Evolutionary conservation across 495 filamentous ascomycete genomes (phyloP).

Genomic region (Bacidia gigantensis): DNA sequence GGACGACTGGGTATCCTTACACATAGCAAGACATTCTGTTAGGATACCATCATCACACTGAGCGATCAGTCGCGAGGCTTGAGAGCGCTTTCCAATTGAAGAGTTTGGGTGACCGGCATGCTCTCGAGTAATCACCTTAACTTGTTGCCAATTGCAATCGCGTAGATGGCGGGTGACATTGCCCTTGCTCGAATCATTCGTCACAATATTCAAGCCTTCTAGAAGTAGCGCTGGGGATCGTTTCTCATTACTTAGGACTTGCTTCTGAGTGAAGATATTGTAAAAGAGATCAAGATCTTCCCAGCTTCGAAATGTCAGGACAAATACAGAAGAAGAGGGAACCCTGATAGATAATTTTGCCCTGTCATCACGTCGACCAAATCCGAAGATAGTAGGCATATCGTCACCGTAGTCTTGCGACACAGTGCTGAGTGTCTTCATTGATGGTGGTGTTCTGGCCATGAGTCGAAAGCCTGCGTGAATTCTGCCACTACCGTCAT

Average conservation of each 20-base stretch:
- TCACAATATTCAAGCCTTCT: not conserved
- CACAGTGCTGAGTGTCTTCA: slow-evolving; percentile 59
- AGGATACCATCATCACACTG: slow-evolving; percentile 54
- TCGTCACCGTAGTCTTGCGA: slow-evolving; percentile 47
- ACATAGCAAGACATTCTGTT: slow-evolving; percentile 53
- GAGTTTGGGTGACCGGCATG: not conserved
- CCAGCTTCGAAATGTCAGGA: slow-evolving; percentile 58
- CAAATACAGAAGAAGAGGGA: slow-evolving; percentile 41
- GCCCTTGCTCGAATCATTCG: not conserved
- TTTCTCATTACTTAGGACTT: not conserved
- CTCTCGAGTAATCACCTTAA: slow-evolving; percentile 28
- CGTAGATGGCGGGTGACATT: slow-evolving; percentile 1
- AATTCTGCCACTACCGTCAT: slow-evolving; percentile 50
- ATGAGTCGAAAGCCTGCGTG: slow-evolving; percentile 66
- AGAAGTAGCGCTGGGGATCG: slow-evolving; percentile 1
- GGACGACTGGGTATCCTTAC: slow-evolving; percentile 30
- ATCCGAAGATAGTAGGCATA: slow-evolving; percentile 56
- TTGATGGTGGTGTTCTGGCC: slow-evolving; percentile 59
- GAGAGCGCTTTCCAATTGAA: slow-evolving; percentile 41
- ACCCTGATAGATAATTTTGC: slow-evolving; percentile 18
- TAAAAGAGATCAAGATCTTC: slow-evolving; percentile 53
- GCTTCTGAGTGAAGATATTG: slow-evolving; percentile 34
- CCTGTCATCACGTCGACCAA: slow-evolving; percentile 52
- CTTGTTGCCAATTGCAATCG: slow-evolving; percentile 27
- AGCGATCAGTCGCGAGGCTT: slow-evolving; percentile 52